Evolutionary conservation across 306 rosid genomes (phyloP), one percentile per base, ranked within the genome.

Genomic region (Clitoria ternatea): DNA sequence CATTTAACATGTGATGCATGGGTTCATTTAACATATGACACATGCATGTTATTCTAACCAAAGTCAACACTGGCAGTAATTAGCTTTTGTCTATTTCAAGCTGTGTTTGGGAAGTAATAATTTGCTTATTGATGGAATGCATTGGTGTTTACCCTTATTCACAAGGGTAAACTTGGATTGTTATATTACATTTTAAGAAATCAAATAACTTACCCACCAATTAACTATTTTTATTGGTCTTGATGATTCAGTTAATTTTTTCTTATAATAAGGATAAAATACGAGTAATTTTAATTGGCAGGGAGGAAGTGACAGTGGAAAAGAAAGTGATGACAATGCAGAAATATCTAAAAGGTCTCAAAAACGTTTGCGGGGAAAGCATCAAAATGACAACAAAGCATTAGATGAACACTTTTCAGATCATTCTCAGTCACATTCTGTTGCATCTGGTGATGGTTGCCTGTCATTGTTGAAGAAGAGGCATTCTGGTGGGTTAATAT

Each of bases 301-400:
- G 97, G 97, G 86, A 77, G 96, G 92, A 86, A 89, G 97, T 81
- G 92, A 89, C 61, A 85, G 95, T 75, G 97, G 90, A 71, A 83
- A 81, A 68, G 96, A 90, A 81, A 89, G 86, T 88, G 73, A 70
- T 10, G 95, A 80, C 26, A 85, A 77, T 52, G 75, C 73, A 74
- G 96, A 81, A 72, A 83, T 80, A 66, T 67, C 72, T 70, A 81
- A 75, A 68, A 88, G 75, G 66, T 84, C 95, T 66, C 74, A 79
- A 79, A 94, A 89, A 80, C 82, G 81, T 50, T 45, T 59, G 72
- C 85, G 88, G 48, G 84, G 85, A 74, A 89, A 87, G 75, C 54
- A 73, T 63, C 82, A 56, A 39, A 73, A 53, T 67, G 84, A 73
- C 57, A 60, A 77, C 50, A 91, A 81, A 86, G 82, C 79, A 74